Conservation (phyloP, 2,329 filamentous ascomycete species). For the Aureobasidium leucospermi region DNA sequence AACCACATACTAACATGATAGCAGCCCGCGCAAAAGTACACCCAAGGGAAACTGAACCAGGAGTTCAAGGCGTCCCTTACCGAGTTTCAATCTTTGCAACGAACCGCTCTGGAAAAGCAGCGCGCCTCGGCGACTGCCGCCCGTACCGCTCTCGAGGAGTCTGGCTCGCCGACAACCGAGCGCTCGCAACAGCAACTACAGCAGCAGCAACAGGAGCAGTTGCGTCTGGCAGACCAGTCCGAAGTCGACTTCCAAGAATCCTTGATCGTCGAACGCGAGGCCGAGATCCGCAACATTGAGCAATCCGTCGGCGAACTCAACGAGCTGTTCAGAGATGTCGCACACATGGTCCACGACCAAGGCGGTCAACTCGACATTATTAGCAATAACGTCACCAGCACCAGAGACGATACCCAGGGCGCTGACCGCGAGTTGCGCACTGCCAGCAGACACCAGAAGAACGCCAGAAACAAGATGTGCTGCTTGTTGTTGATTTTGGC, state of each 20-base stretch:
- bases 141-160: conserved; percentile 64
- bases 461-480: conserved; percentile 88
- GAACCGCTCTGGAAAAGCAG: conserved; percentile 84
- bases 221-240: conserved; percentile 78
- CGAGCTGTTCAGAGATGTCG: conserved; percentile 95
- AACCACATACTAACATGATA: conserved; percentile 14
- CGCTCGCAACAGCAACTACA: conserved; percentile 46
- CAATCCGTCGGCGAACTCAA: conserved; percentile 93
- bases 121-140: conserved; percentile 77
- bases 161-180: conserved; percentile 34
- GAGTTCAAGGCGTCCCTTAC: conserved; percentile 84
- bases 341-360: conserved; percentile 92
- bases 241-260: conserved; percentile 98
- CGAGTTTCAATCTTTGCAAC: conserved; percentile 90
- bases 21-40: conserved; percentile 91
- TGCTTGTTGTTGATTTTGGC: conserved; percentile 83
- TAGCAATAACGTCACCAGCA: conserved; percentile 77
- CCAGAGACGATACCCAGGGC: conserved; percentile 71
- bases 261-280: conserved; percentile 90
- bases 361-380: conserved; percentile 84
- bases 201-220: conserved; percentile 55
- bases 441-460: conserved; percentile 89
- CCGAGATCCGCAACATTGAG: conserved; percentile 95
- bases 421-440: conserved; percentile 80
- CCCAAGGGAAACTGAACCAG: conserved; percentile 86